Evolutionary conservation across 768 basidiomycete species (phyloP).

Genomic region (Rhodosporidiobolus sp.): DNA sequence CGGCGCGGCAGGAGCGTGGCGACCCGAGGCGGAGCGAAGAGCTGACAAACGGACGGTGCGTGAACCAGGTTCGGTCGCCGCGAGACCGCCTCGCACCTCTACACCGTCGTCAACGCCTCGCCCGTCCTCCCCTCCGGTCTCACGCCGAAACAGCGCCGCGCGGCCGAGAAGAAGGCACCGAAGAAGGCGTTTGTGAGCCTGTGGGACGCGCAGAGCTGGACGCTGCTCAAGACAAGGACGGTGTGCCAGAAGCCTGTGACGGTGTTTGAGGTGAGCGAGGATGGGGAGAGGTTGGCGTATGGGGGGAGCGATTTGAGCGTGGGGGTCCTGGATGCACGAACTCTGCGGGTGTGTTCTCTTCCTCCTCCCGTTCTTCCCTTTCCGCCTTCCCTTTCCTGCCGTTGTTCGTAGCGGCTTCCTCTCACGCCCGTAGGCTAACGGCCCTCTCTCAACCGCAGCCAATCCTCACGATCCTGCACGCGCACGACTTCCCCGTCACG

Average conservation of each 20-base stretch:
- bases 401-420: neutral
- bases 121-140: constrained; percentile 49
- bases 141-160: constrained; percentile 54
- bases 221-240: constrained; percentile 63
- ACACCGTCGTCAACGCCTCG: constrained; percentile 68
- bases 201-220: constrained; percentile 73
- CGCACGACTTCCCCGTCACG: constrained; percentile 92
- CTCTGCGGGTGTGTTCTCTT: constrained; percentile 63
- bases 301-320: constrained; percentile 84
- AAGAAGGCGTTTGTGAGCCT: constrained; percentile 40
- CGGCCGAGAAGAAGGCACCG: constrained; percentile 48
- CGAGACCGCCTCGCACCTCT: constrained; percentile 58
- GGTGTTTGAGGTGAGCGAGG: constrained; percentile 77
- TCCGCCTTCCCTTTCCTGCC: constrained; percentile 4
- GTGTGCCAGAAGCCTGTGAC: constrained; percentile 77
- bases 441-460: no score
- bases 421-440: no score
- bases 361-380: neutral
- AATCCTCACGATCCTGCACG: constrained; percentile 77
- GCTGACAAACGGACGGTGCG: no score
- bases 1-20: no score
- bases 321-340: constrained; percentile 74
- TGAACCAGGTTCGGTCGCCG: constrained; percentile 58
- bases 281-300: constrained; percentile 78
- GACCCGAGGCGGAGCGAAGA: no score